Percentiles rank a stretch among this genome's conserved stretches.
phyloP scores from a whole-genome alignment of 805 yeast species.

The Saccharomycopsis schoenii region DNA sequence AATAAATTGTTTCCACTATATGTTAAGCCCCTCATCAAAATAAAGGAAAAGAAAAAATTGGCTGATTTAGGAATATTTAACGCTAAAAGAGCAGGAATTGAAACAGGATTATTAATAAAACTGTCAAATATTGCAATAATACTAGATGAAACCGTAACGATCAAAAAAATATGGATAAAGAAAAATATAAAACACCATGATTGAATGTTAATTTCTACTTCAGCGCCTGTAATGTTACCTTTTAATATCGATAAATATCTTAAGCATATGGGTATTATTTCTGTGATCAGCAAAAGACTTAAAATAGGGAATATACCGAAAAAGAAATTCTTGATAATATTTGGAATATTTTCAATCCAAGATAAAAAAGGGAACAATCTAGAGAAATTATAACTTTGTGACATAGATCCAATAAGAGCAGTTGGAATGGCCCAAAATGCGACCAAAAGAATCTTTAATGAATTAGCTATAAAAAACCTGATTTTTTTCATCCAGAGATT shows the following conservation, averaged over 20 bases:
- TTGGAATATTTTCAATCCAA: constrained; percentile 49
- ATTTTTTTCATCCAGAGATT: constrained; percentile 29
- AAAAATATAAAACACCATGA: constrained; percentile 68
- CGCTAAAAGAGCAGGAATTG: constrained; percentile 64
- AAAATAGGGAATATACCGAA: constrained; percentile 62
- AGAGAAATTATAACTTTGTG: constrained; percentile 62
- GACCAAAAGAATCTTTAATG: constrained; percentile 40
- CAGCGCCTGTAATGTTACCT: constrained; percentile 51
- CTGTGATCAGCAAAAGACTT: constrained; percentile 52
- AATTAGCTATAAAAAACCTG: constrained; percentile 35
- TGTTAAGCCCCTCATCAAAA: constrained; percentile 65
- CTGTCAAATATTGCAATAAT: constrained; percentile 52
- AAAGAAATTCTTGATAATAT: constrained; percentile 39
- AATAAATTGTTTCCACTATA: constrained; percentile 65
- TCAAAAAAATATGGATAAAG: constrained; percentile 75
- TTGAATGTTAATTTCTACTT: constrained; percentile 62
- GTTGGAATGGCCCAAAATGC: constrained; percentile 72
- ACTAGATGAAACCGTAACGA: constrained; percentile 79
- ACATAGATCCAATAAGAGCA: constrained; percentile 63
- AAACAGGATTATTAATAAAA: constrained; percentile 57
- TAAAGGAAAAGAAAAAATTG: constrained; percentile 72
- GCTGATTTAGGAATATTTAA: constrained; percentile 78
- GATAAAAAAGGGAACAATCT: constrained; percentile 49
- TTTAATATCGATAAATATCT: constrained; percentile 43
- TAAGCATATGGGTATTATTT: constrained; percentile 50